Conservation (phyloP, 1,284 basidiomycete genomes). For the Cryptococcus amylolentus region DNA sequence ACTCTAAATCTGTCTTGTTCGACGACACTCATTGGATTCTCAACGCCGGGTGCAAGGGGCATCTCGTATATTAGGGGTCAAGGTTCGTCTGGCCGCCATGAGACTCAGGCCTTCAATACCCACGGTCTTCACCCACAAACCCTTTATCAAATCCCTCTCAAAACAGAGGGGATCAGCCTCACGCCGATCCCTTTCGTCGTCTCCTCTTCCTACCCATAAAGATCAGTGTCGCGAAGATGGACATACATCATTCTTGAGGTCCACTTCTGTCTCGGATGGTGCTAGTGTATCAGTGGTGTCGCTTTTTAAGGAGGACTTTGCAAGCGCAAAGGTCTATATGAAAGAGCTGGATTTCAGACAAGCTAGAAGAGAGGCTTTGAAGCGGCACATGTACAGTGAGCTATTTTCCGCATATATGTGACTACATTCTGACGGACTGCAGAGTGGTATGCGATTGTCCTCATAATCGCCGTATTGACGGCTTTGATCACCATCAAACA, state of each 20-base stretch:
- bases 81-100: background rate
- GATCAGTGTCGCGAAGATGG: background rate
- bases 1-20: too few species aligned
- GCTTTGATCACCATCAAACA: slow-evolving; percentile 39
- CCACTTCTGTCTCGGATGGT: background rate
- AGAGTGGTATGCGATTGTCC: slow-evolving; percentile 44
- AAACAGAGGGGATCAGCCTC: background rate
- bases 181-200: background rate
- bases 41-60: too few species aligned
- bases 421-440: background rate
- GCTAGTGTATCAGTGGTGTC: slow-evolving; percentile 13
- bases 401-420: background rate
- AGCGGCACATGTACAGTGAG: slow-evolving; percentile 35
- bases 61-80: too few species aligned
- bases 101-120: background rate
- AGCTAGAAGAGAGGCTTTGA: slow-evolving; percentile 17
- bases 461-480: slow-evolving; percentile 32
- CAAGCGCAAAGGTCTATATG: slow-evolving; percentile 20
- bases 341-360: slow-evolving; percentile 29
- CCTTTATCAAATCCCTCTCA: background rate
- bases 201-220: background rate
- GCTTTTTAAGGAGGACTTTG: slow-evolving; percentile 31
- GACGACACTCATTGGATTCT: too few species aligned
- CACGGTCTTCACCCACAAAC: background rate
- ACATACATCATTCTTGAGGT: background rate